A percentile compares a stretch with the other conserved stretches of the same genome.
Evolutionary conservation across 768 basidiomycete genomes (phyloP).

Genomic region (Trametes cubensis): DNA sequence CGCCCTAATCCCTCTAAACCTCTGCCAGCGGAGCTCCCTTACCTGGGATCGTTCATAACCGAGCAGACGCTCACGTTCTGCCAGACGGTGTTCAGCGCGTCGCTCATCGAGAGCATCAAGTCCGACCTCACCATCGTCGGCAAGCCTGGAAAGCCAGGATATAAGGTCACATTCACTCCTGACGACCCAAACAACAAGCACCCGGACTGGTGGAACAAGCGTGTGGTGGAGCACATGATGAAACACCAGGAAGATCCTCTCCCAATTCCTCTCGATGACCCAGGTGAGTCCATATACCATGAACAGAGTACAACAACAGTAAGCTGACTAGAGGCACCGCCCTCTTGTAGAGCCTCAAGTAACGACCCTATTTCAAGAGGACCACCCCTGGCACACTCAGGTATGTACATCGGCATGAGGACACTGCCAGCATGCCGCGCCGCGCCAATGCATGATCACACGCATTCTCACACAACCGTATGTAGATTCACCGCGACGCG

Average conservation of each 20-base stretch:
- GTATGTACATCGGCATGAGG: not conserved
- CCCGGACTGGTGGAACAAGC: slow-evolving; percentile 25
- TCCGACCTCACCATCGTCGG: not conserved
- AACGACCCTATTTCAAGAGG: slow-evolving; percentile 24
- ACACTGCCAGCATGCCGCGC: no score
- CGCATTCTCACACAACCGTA: no score
- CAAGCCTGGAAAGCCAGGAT: not conserved
- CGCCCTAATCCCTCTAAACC: not conserved
- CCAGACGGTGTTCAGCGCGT: slow-evolving; percentile 24
- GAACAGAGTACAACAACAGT: no score
- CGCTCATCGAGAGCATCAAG: slow-evolving; percentile 17
- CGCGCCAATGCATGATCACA: no score
- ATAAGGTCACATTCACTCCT: not conserved
- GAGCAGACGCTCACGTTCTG: slow-evolving; percentile 33
- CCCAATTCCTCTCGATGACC: slow-evolving; percentile 28
- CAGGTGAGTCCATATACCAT: not conserved
- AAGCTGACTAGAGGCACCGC: slow-evolving; percentile 3
- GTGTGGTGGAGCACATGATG: slow-evolving; percentile 26
- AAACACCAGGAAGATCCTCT: slow-evolving; percentile 29
- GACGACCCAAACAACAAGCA: slow-evolving; percentile 8
- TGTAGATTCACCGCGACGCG: slow-evolving; percentile 40
- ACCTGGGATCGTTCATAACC: slow-evolving; percentile 27
- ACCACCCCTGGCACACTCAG: slow-evolving; percentile 37
- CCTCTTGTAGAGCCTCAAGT: slow-evolving; percentile 39
- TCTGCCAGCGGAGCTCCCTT: not conserved